phyloP scores from a whole-genome alignment of 1,139 yeast species.

The Arxiozyma heterogenica region DNA sequence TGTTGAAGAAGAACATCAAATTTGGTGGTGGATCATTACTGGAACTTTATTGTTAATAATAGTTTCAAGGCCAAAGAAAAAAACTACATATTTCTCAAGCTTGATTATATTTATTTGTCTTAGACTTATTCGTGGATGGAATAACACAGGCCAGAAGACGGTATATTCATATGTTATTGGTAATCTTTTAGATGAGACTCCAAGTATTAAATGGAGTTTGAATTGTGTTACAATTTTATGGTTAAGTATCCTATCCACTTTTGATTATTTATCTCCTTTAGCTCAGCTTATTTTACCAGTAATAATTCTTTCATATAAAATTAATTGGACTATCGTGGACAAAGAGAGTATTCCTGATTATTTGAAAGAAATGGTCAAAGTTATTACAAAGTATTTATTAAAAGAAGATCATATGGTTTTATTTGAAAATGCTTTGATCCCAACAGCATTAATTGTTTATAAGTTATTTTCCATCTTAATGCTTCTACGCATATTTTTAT shows the following conservation, averaged over 20 bases:
- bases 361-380: background rate
- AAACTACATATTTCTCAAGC: background rate
- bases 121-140: conserved; percentile 75
- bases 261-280: conserved; percentile 21
- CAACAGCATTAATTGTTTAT: conserved; percentile 29
- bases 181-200: conserved; percentile 24
- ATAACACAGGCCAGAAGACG: conserved; percentile 81
- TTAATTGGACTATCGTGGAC: conserved; percentile 28
- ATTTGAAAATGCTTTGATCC: conserved; percentile 21
- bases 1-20: conserved; percentile 94
- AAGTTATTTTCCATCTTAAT: conserved; percentile 23
- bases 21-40: conserved; percentile 75
- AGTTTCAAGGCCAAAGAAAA: background rate
- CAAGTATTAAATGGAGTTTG: conserved; percentile 42
- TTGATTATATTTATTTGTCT: conserved; percentile 37
- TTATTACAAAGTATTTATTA: background rate
- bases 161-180: conserved; percentile 42
- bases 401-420: background rate
- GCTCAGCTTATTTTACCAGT: conserved; percentile 38
- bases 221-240: conserved; percentile 35
- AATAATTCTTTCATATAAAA: conserved; percentile 47
- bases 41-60: conserved; percentile 9
- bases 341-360: conserved; percentile 13
- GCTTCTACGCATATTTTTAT: conserved; percentile 26
- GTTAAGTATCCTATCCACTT: background rate